These are phyloP conservation scores for Candida albicans DNA, from an alignment of 1,139 yeast species.

Conservation along the genomic window DNA sequence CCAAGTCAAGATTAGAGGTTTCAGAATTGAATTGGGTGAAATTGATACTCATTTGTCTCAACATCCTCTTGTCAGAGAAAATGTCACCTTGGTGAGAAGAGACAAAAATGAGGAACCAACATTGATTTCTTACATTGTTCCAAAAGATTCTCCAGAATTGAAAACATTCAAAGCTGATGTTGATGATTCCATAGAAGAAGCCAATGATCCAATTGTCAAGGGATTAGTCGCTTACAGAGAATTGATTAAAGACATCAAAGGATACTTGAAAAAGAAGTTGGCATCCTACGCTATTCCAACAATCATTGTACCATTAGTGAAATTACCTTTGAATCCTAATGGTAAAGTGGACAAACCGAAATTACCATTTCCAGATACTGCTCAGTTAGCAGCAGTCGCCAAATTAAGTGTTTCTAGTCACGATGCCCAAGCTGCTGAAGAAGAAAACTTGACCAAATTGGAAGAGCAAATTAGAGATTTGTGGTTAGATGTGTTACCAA, in stretches of 20 bases:
- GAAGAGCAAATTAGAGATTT: slow-evolving; percentile 73
- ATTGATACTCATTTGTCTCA: slow-evolving; percentile 96
- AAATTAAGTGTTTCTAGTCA: slow-evolving; percentile 34
- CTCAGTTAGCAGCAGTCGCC: slow-evolving; percentile 74
- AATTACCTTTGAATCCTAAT: slow-evolving; percentile 92
- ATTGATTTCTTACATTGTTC: slow-evolving; percentile 87
- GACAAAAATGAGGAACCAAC: slow-evolving; percentile 93
- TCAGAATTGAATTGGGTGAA: slow-evolving; percentile 97
- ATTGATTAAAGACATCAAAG: slow-evolving; percentile 77
- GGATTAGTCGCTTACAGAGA: slow-evolving; percentile 78
- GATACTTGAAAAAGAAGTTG: slow-evolving; percentile 79
- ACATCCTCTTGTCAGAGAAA: slow-evolving; percentile 88
- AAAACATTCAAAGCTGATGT: slow-evolving; percentile 47
- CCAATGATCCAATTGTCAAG: slow-evolving; percentile 66
- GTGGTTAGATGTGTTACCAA: slow-evolving; percentile 86
- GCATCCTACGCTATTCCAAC: slow-evolving; percentile 95
- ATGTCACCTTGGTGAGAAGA: slow-evolving; percentile 87
- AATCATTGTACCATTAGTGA: slow-evolving; percentile 79
- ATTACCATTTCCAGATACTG: slow-evolving; percentile 90
- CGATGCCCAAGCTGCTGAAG: slow-evolving; percentile 30
- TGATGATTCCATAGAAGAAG: slow-evolving; percentile 35
- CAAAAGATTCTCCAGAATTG: slow-evolving; percentile 64
- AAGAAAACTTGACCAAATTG: slow-evolving; percentile 53
- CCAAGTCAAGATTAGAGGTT: slow-evolving; percentile 97
- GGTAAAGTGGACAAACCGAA: slow-evolving; percentile 98